Evolutionary conservation across 1,284 basidiomycete genomes (phyloP).

Genomic region (Leccinum griseonigrum): DNA sequence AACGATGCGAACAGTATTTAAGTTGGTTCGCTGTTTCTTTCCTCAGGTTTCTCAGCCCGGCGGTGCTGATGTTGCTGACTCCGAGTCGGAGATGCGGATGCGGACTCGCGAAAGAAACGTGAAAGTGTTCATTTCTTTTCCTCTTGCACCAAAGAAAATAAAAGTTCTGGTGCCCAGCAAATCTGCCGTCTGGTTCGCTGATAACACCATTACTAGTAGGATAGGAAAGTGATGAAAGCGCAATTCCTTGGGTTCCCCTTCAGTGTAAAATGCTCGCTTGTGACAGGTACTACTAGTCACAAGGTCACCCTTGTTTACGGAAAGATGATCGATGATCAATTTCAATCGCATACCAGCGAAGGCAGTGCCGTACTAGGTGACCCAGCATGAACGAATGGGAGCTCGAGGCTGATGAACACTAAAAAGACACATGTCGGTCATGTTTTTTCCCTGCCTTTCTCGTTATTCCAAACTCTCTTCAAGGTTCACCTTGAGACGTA

Average conservation of each 20-base stretch:
- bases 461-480: conserved; percentile 5
- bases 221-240: conserved; percentile 16
- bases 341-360: conserved; percentile 5
- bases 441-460: conserved; percentile 5
- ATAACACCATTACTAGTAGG: conserved; percentile 19
- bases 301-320: conserved; percentile 5
- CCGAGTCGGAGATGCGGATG: neutral
- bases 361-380: conserved; percentile 17
- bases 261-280: conserved; percentile 11
- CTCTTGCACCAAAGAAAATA: neutral
- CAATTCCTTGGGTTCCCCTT: conserved; percentile 11
- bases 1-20: conserved; percentile 1
- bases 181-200: conserved; percentile 12
- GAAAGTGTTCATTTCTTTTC: neutral
- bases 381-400: neutral
- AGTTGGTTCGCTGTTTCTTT: conserved; percentile 1
- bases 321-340: conserved; percentile 13
- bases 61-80: neutral
- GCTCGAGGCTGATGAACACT: neutral
- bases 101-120: neutral
- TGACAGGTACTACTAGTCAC: conserved; percentile 19
- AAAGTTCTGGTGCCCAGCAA: conserved; percentile 1
- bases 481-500: conserved; percentile 6
- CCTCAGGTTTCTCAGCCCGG: neutral
- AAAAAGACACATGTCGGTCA: conserved; percentile 3